Conservation (phyloP, 2,329 filamentous ascomycete genomes). For the Anthostomella pinea region DNA sequence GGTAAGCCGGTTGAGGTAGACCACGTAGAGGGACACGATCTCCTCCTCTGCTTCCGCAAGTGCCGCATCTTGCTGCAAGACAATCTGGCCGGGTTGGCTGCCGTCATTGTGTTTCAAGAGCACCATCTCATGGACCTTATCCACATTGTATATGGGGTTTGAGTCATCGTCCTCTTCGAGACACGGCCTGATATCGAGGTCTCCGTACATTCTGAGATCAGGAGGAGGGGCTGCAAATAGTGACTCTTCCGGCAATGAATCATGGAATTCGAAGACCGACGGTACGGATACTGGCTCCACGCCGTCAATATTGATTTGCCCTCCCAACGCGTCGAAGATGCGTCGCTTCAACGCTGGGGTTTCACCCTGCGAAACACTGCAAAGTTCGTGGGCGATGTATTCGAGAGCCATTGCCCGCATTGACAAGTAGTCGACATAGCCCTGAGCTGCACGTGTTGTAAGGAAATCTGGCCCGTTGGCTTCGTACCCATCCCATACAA, state of each 20-base stretch:
- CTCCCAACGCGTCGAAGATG: constrained; percentile 72
- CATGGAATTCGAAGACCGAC: constrained; percentile 87
- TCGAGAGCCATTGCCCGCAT: constrained; percentile 76
- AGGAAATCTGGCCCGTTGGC: constrained; percentile 65
- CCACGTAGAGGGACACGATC: constrained; percentile 58
- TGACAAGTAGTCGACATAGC: constrained; percentile 74
- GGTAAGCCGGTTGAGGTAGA: constrained; percentile 61
- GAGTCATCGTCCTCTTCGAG: constrained; percentile 57
- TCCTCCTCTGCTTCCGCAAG: constrained; percentile 57
- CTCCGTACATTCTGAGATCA: constrained; percentile 57
- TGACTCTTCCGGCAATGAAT: constrained; percentile 66
- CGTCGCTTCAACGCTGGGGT: constrained; percentile 68
- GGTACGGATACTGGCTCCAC: constrained; percentile 65
- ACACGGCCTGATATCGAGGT: constrained; percentile 66
- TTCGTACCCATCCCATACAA: constrained; percentile 70
- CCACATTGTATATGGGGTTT: constrained; percentile 62
- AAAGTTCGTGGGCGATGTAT: constrained; percentile 82
- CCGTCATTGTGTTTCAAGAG: constrained; percentile 65
- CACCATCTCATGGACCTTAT: constrained; percentile 71
- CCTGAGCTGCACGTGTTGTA: constrained; percentile 61
- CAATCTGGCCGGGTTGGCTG: constrained; percentile 46
- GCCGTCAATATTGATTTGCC: constrained; percentile 65
- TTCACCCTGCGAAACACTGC: constrained; percentile 67
- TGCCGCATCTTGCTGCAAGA: constrained; percentile 47
- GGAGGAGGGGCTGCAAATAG: constrained; percentile 52